Percentiles rank a stretch among this genome's conserved stretches.
phyloP scores from a whole-genome alignment of 208 protist species.

The Acanthamoeba sp. region DNA sequence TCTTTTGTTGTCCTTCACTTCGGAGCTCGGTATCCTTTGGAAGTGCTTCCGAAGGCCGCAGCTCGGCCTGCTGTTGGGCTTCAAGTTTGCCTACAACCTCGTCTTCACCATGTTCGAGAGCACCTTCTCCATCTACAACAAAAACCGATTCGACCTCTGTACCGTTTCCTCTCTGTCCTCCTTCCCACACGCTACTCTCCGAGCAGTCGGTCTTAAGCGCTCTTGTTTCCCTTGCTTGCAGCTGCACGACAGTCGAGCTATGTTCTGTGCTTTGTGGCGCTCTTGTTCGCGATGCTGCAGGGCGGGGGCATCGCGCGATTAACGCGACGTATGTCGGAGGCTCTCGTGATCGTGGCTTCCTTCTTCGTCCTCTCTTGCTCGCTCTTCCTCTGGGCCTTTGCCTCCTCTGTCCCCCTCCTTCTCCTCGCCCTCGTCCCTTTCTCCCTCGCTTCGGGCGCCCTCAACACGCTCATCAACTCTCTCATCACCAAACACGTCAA shows the following conservation, averaged over 20 bases:
- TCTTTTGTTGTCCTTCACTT: not conserved
- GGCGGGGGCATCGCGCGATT: slow-evolving; percentile 4
- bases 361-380: slow-evolving; percentile 44
- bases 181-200: not conserved
- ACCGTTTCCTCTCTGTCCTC: not conserved
- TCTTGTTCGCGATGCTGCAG: slow-evolving; percentile 41
- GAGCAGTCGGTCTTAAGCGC: not conserved
- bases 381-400: not conserved
- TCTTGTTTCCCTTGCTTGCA: not conserved
- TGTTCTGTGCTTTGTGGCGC: slow-evolving; percentile 28
- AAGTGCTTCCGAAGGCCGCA: slow-evolving; percentile 37
- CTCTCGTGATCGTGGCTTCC: not conserved
- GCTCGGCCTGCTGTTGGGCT: not conserved
- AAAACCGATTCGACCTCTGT: slow-evolving; percentile 36
- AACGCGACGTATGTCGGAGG: not conserved
- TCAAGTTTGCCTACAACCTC: slow-evolving; percentile 20
- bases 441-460: not conserved
- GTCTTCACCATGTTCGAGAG: slow-evolving; percentile 55
- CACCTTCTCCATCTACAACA: slow-evolving; percentile 55
- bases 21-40: not conserved
- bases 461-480: slow-evolving; percentile 62
- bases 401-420: not conserved
- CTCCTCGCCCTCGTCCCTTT: slow-evolving; percentile 27
- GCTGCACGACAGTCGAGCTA: slow-evolving; percentile 55
- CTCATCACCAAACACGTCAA: slow-evolving; percentile 27